phyloP scores from a whole-genome alignment of 2,329 filamentous ascomycete species.

The Knufia petricola region DNA sequence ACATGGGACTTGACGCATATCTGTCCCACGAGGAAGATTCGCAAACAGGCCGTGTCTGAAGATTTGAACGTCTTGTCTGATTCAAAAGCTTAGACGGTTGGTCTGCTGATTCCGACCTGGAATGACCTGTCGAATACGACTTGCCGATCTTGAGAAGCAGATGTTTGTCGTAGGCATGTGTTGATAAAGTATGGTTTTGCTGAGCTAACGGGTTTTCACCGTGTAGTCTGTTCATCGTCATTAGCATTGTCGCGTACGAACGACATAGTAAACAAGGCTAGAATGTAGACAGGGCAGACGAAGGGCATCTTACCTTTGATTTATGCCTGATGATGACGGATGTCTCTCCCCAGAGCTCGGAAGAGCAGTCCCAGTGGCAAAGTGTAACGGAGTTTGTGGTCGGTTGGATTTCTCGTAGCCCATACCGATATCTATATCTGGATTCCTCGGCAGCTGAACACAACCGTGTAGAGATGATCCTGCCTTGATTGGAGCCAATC shows the following conservation, averaged over 20 bases:
- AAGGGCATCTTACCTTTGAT: conserved; percentile 18
- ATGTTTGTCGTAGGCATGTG: conserved; percentile 54
- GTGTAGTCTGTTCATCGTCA: conserved; percentile 38
- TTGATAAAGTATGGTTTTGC: conserved; percentile 48
- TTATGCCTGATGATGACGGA: conserved; percentile 17
- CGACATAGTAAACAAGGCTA: not conserved
- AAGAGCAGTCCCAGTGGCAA: conserved; percentile 53
- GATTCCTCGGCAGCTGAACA: conserved; percentile 23
- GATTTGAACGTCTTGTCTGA: conserved; percentile 17
- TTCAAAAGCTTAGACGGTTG: conserved; percentile 27
- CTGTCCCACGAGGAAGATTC: conserved; percentile 16
- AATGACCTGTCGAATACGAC: conserved; percentile 43
- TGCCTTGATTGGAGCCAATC: conserved; percentile 39
- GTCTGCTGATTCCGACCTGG: conserved; percentile 26
- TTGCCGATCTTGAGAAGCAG: conserved; percentile 54
- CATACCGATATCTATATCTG: conserved; percentile 30
- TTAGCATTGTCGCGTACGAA: conserved; percentile 5
- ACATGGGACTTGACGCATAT: conserved; percentile 33
- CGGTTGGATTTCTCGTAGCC: conserved; percentile 13
- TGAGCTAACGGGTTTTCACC: conserved; percentile 52
- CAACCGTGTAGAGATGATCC: conserved; percentile 42
- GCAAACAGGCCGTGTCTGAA: conserved; percentile 12
- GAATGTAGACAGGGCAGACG: not conserved
- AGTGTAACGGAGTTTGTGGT: conserved; percentile 13
- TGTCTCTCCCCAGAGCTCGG: conserved; percentile 47